These are phyloP conservation scores for Hypoxylon rickii DNA, from an alignment of 495 filamentous ascomycete genomes.

Conservation along the genomic window DNA sequence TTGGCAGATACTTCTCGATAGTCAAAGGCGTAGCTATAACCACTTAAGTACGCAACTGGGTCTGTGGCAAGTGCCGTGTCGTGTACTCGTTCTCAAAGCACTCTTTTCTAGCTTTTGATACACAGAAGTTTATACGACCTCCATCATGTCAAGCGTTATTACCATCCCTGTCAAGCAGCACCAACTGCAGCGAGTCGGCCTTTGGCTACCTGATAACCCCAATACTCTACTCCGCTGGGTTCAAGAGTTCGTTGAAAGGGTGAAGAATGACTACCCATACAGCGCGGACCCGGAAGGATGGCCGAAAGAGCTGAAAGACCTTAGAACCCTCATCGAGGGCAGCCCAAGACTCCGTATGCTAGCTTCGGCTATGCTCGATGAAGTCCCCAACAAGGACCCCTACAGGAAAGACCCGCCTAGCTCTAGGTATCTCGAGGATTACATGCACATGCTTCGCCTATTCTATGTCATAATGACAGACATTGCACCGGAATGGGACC, in stretches of 20 bases:
- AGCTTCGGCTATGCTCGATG: slow-evolving; percentile 55
- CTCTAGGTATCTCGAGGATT: slow-evolving; percentile 53
- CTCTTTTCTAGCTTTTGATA: background rate
- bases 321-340: slow-evolving; percentile 34
- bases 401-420: slow-evolving; percentile 58
- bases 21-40: too few relatives aligned
- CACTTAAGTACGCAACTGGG: too few relatives aligned
- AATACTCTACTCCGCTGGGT: background rate
- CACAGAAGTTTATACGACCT: background rate
- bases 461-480: slow-evolving; percentile 57
- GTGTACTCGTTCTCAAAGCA: background rate
- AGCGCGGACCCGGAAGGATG: background rate
- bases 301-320: slow-evolving; percentile 16
- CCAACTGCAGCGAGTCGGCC: background rate
- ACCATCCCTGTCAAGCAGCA: background rate
- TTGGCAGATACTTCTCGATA: too few relatives aligned
- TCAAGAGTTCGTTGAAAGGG: background rate
- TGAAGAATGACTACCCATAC: background rate
- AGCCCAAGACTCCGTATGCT: slow-evolving; percentile 36
- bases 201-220: background rate
- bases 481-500: slow-evolving; percentile 59
- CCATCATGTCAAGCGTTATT: background rate
- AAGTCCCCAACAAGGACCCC: slow-evolving; percentile 53
- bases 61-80: too few relatives aligned
- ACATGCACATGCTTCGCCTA: slow-evolving; percentile 55